phyloP scores from a whole-genome alignment of 2,329 filamentous ascomycete species.

The Nakataea oryzae region DNA sequence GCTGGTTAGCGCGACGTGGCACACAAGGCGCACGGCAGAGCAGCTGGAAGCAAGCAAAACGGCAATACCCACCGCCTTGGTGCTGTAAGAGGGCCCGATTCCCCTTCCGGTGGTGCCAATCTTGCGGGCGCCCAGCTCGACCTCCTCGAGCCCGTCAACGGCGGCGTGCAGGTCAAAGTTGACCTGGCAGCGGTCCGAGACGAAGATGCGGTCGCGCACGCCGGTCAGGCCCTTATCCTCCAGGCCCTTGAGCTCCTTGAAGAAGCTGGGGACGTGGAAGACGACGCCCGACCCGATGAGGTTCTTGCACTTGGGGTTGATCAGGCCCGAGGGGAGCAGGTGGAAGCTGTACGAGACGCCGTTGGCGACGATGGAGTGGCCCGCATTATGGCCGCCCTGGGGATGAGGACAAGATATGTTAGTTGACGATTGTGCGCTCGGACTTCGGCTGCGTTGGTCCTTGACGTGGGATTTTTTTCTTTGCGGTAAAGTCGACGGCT shows the following conservation, averaged over 20 bases:
- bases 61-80: constrained; percentile 34
- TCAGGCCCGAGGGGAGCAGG: constrained; percentile 58
- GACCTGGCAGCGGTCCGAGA: constrained; percentile 53
- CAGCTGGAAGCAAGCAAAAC: background rate
- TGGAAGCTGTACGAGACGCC: constrained; percentile 26
- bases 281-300: constrained; percentile 62
- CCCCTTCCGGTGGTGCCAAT: constrained; percentile 15
- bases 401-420: background rate
- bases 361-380: constrained; percentile 27
- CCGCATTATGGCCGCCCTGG: constrained; percentile 46
- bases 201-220: constrained; percentile 41
- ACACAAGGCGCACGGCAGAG: too few species aligned
- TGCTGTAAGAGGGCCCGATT: constrained; percentile 23
- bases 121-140: constrained; percentile 27
- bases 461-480: too few species aligned
- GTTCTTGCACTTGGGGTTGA: constrained; percentile 62
- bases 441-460: background rate
- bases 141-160: constrained; percentile 60
- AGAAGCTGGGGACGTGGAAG: constrained; percentile 46
- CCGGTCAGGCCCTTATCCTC: constrained; percentile 25
- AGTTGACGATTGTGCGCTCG: background rate
- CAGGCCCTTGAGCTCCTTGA: constrained; percentile 28
- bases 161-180: constrained; percentile 55
- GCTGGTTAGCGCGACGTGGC: background rate
- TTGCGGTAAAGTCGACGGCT: too few species aligned